These are phyloP conservation scores for Echinochloa phyllopogon DNA, from an alignment of 176 grass and related monocot genomes.

Conservation along the genomic window DNA sequence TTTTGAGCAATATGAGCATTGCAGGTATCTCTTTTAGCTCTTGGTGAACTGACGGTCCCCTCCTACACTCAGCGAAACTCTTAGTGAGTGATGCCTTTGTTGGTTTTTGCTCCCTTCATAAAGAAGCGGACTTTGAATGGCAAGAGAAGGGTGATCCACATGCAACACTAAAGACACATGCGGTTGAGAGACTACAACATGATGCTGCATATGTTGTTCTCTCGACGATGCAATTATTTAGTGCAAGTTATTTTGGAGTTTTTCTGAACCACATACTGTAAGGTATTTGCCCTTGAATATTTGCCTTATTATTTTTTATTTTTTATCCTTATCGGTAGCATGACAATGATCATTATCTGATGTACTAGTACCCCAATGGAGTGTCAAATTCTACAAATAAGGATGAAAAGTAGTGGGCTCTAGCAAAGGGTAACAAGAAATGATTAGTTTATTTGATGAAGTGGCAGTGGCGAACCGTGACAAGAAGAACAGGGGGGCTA, in stretches of 20 bases:
- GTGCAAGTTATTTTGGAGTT: slow-evolving; percentile 30
- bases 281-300: slow-evolving; percentile 48
- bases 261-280: slow-evolving; percentile 43
- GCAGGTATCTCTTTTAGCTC: slow-evolving; percentile 29
- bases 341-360: slow-evolving; percentile 70
- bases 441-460: too few relatives aligned
- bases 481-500: too few relatives aligned
- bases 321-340: slow-evolving; percentile 74
- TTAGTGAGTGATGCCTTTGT: slow-evolving; percentile 42
- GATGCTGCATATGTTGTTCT: slow-evolving; percentile 34
- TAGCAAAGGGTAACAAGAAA: too few relatives aligned
- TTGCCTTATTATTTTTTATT: slow-evolving; percentile 64
- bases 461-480: too few relatives aligned
- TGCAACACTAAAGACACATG: slow-evolving; percentile 23
- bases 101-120: slow-evolving; percentile 42
- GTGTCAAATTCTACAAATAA: too few relatives aligned
- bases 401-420: too few relatives aligned
- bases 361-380: slow-evolving; percentile 64
- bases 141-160: slow-evolving; percentile 27
- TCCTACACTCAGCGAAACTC: slow-evolving; percentile 46
- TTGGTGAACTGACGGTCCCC: slow-evolving; percentile 38
- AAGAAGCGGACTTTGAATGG: slow-evolving; percentile 14
- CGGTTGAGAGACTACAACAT: slow-evolving; percentile 25
- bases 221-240: slow-evolving; percentile 22
- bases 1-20: slow-evolving; percentile 36